phyloP scores from a whole-genome alignment of 2,329 filamentous ascomycete species.

The Phaeosphaeriaceae sp. region DNA sequence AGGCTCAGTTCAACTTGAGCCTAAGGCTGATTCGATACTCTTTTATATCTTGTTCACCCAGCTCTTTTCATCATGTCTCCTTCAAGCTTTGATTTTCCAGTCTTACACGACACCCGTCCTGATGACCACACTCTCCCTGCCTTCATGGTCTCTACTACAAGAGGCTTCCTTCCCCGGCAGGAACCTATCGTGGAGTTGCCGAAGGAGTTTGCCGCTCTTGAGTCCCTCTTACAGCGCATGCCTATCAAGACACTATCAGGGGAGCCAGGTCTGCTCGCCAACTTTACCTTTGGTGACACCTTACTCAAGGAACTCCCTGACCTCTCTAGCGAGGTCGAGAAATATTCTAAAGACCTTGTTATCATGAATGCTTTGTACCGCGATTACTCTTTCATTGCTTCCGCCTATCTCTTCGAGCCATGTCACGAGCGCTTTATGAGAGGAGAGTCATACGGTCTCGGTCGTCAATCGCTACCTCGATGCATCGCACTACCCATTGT shows the following conservation, averaged over 20 bases:
- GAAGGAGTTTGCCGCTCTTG: conserved; percentile 72
- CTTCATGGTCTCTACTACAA: conserved; percentile 79
- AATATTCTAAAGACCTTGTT: conserved; percentile 73
- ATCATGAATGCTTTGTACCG: conserved; percentile 86
- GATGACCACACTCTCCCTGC: conserved; percentile 69
- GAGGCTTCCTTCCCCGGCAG: conserved; percentile 74
- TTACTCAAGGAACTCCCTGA: conserved; percentile 78
- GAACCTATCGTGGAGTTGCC: conserved; percentile 65
- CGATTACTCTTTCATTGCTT: conserved; percentile 90
- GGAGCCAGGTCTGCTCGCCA: conserved; percentile 76
- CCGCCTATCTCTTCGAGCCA: conserved; percentile 87
- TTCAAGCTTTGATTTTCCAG: conserved; percentile 58
- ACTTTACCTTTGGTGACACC: conserved; percentile 74
- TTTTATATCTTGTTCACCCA: background rate
- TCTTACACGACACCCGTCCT: conserved; percentile 68
- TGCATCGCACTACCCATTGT: conserved; percentile 82
- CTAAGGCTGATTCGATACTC: background rate
- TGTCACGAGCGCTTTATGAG: conserved; percentile 76
- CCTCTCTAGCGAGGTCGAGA: conserved; percentile 74
- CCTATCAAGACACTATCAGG: conserved; percentile 79
- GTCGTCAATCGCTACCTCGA: conserved; percentile 73
- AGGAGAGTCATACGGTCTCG: conserved; percentile 79
- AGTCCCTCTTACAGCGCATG: conserved; percentile 76
- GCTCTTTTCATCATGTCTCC: conserved; percentile 49
- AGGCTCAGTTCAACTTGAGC: conserved; percentile 2